Base-by-base conservation (phyloP, 208 protist genomes). In the Leishmania aethiopica region DNA sequence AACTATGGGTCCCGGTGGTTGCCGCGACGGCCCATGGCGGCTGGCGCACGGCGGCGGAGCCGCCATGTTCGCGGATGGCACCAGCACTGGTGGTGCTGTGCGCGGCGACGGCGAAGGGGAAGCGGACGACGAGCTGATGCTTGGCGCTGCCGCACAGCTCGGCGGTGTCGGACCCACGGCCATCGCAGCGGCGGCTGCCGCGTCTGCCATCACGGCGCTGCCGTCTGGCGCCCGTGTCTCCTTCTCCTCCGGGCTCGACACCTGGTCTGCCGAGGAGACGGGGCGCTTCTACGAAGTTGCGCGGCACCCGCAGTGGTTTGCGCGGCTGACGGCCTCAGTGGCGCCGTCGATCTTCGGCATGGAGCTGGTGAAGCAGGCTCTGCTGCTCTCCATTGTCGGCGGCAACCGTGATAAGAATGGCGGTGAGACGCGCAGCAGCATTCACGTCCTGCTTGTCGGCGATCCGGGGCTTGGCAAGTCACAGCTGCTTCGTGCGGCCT, bases 301-400 rank as follows among this genome's bases (percentile, higher is more conserved):
- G 70, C 93, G 96, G 35, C 90, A 98, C 75, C 94, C 93, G 45
- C 85, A 91, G 55, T 96, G 92, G 92, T 96, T 96, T 73, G 62
- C 90, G 2, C 89, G 95, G 55, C 95, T 99, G 77, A 89, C 98
- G 49, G 84, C 87, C 19, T 98, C 97, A 2, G 96, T 99, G 32
- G 99, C 99, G 15, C 99, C 99, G 6, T 98, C 95, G 1, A 99
- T 99, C 77, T 99, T 97, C 89, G 99, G 99, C 42, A 93, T 99
- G 81, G 87, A 97, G 35, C 88, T 99, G 82, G 98, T 99, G 83
- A 99, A 99, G 86, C 97, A 93, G 67, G 98, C 98, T 7, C 47
- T 99, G 53, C 93, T 99, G 53, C 89, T 99, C 8, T 87, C 98
- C 28, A 88, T 99, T 25, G 96, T 99, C 60, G 99, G 99, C 72